Conservation (phyloP, 768 basidiomycete genomes). For the Tricholoma furcatifolium region DNA sequence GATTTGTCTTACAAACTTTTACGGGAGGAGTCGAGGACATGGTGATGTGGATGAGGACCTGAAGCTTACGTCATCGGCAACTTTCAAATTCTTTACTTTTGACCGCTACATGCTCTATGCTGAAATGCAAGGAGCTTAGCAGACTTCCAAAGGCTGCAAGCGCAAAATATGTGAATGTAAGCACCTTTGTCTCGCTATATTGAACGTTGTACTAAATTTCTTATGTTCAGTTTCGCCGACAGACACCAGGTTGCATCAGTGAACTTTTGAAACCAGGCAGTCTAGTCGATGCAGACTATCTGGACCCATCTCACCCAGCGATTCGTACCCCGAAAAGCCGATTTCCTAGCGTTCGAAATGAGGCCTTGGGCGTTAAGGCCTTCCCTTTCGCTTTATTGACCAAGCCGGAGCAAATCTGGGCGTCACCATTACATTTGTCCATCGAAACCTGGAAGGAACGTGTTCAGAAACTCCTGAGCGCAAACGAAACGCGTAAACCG, state of each 20-base stretch:
- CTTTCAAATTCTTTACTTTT: background rate
- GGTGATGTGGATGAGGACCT: no score
- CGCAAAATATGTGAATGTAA: slow-evolving; percentile 35
- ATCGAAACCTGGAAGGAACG: slow-evolving; percentile 21
- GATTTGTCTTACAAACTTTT: no score
- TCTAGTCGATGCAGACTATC: background rate
- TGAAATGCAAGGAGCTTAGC: slow-evolving; percentile 31
- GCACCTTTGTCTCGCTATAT: slow-evolving; percentile 6
- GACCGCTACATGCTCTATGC: slow-evolving; percentile 12
- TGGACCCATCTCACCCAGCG: slow-evolving; percentile 32
- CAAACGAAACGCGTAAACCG: slow-evolving; percentile 1
- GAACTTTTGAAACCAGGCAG: slow-evolving; percentile 12
- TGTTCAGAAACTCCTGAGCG: slow-evolving; percentile 5
- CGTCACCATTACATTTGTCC: slow-evolving; percentile 18
- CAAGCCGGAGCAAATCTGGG: slow-evolving; percentile 19
- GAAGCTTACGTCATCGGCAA: background rate
- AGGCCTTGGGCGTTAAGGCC: slow-evolving; percentile 24
- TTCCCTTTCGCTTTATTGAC: slow-evolving; percentile 30
- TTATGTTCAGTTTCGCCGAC: slow-evolving; percentile 35
- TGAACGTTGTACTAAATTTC: background rate
- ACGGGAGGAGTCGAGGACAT: no score
- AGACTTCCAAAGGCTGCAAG: slow-evolving; percentile 30
- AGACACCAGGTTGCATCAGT: slow-evolving; percentile 36
- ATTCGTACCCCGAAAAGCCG: background rate
- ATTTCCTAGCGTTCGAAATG: slow-evolving; percentile 16